Evolutionary conservation across 163 green algal genomes (phyloP).

Genomic region (Scenedesmus sp.): DNA sequence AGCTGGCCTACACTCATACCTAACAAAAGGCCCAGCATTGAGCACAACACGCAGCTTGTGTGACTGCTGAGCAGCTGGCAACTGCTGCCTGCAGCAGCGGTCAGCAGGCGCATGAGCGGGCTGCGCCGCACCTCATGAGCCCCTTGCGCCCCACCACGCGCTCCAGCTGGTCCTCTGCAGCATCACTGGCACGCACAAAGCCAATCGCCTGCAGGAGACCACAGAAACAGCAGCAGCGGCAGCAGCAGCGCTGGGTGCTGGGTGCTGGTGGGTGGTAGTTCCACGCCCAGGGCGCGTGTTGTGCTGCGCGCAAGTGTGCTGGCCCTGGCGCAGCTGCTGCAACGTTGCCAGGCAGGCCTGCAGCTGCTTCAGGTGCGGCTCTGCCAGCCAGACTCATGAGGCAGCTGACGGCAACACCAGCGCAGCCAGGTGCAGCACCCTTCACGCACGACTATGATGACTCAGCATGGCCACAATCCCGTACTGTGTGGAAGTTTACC

Average conservation of each 20-base stretch:
- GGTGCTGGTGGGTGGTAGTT: too few species aligned
- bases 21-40: neutral
- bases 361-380: neutral
- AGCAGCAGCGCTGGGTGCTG: neutral
- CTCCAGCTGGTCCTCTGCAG: constrained; percentile 69
- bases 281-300: too few species aligned
- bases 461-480: neutral
- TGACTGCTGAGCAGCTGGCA: neutral
- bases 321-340: too few species aligned
- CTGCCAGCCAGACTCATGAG: neutral
- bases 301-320: too few species aligned
- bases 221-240: neutral
- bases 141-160: constrained; percentile 67
- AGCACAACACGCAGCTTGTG: neutral
- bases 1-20: neutral
- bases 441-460: neutral
- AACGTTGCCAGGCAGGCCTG: too few species aligned
- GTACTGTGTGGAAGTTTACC: neutral
- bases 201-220: constrained; percentile 64
- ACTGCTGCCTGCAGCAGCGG: neutral
- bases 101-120: too few species aligned
- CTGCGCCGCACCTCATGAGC: constrained; percentile 61
- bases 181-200: constrained; percentile 68
- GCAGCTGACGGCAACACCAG: neutral
- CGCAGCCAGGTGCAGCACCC: neutral